These are phyloP conservation scores for Sphaerulina populicola DNA, from an alignment of 2,329 filamentous ascomycete species.

Conservation along the genomic window DNA sequence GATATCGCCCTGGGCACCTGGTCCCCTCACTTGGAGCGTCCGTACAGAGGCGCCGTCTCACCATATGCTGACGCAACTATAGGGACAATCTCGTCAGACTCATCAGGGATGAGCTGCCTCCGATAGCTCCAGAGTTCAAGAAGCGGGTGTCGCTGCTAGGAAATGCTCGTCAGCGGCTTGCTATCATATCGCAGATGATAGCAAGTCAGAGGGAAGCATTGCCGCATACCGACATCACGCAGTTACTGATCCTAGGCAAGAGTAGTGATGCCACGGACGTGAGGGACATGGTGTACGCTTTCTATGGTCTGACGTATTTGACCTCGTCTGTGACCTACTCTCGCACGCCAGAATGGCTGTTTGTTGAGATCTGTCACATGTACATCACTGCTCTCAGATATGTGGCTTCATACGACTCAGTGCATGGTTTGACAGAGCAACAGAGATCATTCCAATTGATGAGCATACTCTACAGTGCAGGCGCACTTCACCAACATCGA, in stretches of 20 bases:
- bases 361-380: slow-evolving; percentile 23
- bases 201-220: slow-evolving; percentile 22
- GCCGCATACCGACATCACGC: slow-evolving; percentile 27
- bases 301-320: slow-evolving; percentile 25
- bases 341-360: slow-evolving; percentile 19
- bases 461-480: slow-evolving; percentile 30
- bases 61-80: background rate
- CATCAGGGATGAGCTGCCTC: slow-evolving; percentile 20
- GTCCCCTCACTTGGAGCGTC: too few species aligned
- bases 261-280: slow-evolving; percentile 26
- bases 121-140: slow-evolving; percentile 20
- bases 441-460: slow-evolving; percentile 25
- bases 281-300: slow-evolving; percentile 29
- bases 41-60: background rate
- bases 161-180: slow-evolving; percentile 27
- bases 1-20: too few species aligned
- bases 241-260: slow-evolving; percentile 29
- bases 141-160: slow-evolving; percentile 26
- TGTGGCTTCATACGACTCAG: slow-evolving; percentile 22
- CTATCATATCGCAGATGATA: slow-evolving; percentile 29
- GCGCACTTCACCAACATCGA: slow-evolving; percentile 26
- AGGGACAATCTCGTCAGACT: slow-evolving; percentile 26
- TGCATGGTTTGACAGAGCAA: slow-evolving; percentile 21
- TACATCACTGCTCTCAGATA: slow-evolving; percentile 25
- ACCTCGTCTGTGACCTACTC: slow-evolving; percentile 24